phyloP scores from a whole-genome alignment of 345 rosid genomes.

The Chamaenerion angustifolium region DNA sequence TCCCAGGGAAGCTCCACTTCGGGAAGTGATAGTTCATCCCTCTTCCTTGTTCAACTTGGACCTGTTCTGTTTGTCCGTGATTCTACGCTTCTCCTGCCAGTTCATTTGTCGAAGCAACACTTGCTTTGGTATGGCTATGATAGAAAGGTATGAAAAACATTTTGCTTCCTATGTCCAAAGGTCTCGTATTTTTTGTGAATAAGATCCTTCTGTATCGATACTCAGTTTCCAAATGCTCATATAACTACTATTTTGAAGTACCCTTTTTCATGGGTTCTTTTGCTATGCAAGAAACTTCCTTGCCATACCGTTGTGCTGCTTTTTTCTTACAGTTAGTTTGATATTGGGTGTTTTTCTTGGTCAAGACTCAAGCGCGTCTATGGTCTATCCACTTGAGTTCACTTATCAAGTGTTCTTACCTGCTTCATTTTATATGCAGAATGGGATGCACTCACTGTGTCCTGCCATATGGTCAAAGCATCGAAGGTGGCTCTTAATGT shows the following conservation, averaged over 20 bases:
- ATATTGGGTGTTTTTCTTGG: no score
- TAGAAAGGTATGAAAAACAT: slow-evolving; percentile 51
- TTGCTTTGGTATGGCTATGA: slow-evolving; percentile 98
- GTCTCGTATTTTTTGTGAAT: background rate
- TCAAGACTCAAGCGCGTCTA: no score
- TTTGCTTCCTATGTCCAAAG: background rate
- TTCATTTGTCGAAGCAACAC: slow-evolving; percentile 90
- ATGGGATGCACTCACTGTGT: slow-evolving; percentile 92
- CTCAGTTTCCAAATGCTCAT: background rate
- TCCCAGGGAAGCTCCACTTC: slow-evolving; percentile 51
- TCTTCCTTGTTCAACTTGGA: slow-evolving; percentile 90
- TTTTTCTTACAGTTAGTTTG: no score
- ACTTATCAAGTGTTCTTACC: slow-evolving; percentile 2
- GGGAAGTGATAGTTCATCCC: slow-evolving; percentile 57
- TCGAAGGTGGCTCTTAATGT: slow-evolving; percentile 93
- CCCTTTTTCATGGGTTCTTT: no score
- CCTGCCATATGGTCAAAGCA: slow-evolving; percentile 98
- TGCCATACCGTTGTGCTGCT: no score
- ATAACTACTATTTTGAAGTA: background rate
- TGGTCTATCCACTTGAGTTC: no score
- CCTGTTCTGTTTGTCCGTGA: slow-evolving; percentile 83
- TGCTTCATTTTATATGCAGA: slow-evolving; percentile 28
- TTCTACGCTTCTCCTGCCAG: slow-evolving; percentile 75
- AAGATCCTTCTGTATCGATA: background rate
- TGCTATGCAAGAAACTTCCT: no score